Evolutionary conservation across 805 yeast species (phyloP).

Genomic region (Hanseniaspora mollemarum): DNA sequence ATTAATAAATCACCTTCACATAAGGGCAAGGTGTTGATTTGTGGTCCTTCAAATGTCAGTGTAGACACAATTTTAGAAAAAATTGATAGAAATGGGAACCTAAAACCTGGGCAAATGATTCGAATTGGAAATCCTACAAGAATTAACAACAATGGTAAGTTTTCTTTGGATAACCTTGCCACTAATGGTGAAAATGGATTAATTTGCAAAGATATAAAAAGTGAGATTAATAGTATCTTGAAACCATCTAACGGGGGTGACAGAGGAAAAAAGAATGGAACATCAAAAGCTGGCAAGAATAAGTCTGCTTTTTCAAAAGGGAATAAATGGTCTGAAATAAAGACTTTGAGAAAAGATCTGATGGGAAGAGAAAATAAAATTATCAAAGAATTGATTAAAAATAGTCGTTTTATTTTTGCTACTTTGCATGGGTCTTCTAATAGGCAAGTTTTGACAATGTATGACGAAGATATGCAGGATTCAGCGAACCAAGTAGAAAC

Average conservation of each 20-base stretch:
- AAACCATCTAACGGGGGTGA: conserved; percentile 11
- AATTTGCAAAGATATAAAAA: conserved; percentile 53
- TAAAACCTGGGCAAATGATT: conserved; percentile 42
- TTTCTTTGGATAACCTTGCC: conserved; percentile 65
- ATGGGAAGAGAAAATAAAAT: conserved; percentile 54
- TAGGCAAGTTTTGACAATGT: conserved; percentile 48
- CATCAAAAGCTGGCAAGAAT: conserved; percentile 43
- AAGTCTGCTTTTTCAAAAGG: conserved; percentile 54
- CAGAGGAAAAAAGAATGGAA: neutral
- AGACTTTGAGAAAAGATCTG: conserved; percentile 58
- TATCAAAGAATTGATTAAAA: conserved; percentile 44
- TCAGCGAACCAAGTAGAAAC: conserved; percentile 44
- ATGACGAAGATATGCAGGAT: conserved; percentile 27
- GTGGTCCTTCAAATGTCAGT: conserved; percentile 89
- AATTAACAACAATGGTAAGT: conserved; percentile 47
- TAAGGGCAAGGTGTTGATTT: conserved; percentile 58
- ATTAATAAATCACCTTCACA: conserved; percentile 32
- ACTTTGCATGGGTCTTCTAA: conserved; percentile 86
- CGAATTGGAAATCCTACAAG: conserved; percentile 94
- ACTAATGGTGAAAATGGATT: conserved; percentile 47
- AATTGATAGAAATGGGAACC: conserved; percentile 30
- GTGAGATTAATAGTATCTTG: conserved; percentile 57
- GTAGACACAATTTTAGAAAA: conserved; percentile 86
- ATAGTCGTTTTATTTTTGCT: conserved; percentile 59
- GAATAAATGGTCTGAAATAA: conserved; percentile 58